Evolutionary conservation across 306 rosid genomes (phyloP).

Genomic region (Lathyrus sativus): DNA sequence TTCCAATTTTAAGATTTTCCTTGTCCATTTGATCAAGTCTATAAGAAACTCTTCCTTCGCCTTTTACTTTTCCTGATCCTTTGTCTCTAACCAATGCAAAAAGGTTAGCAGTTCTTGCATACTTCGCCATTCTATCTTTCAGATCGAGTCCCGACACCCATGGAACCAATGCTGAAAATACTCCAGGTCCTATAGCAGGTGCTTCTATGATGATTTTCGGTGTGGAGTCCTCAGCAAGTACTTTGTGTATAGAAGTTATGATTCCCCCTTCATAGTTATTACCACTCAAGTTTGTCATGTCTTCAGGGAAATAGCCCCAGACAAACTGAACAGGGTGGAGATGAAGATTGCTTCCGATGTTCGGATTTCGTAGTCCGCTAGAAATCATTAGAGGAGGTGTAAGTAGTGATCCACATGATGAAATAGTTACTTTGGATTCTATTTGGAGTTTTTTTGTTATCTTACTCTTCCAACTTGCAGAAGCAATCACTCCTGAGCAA

Average conservation of each 20-base stretch:
- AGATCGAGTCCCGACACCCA: constrained; percentile 76
- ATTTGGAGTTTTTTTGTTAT: constrained; percentile 66
- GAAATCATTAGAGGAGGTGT: constrained; percentile 80
- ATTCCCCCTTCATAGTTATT: constrained; percentile 72
- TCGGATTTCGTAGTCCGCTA: constrained; percentile 72
- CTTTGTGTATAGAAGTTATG: constrained; percentile 78
- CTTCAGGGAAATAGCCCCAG: constrained; percentile 88
- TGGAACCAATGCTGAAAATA: constrained; percentile 65
- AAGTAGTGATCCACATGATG: constrained; percentile 74
- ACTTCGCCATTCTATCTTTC: constrained; percentile 70
- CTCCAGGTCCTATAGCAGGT: constrained; percentile 72
- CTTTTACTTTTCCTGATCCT: constrained; percentile 75
- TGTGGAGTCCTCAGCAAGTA: constrained; percentile 46
- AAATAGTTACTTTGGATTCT: constrained; percentile 73
- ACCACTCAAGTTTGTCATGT: constrained; percentile 51
- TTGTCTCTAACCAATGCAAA: constrained; percentile 74
- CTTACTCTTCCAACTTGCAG: constrained; percentile 44
- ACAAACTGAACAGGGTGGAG: constrained; percentile 72
- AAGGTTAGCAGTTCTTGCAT: constrained; percentile 68
- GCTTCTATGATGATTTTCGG: constrained; percentile 65
- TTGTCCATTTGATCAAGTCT: constrained; percentile 55
- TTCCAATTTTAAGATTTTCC: constrained; percentile 63
- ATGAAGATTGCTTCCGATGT: constrained; percentile 82
- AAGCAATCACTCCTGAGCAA: constrained; percentile 74
- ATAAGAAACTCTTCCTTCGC: constrained; percentile 57